These are phyloP conservation scores for Hsuehochloa calcarea DNA, from an alignment of 176 grass and related monocot species.

Conservation along the genomic window DNA sequence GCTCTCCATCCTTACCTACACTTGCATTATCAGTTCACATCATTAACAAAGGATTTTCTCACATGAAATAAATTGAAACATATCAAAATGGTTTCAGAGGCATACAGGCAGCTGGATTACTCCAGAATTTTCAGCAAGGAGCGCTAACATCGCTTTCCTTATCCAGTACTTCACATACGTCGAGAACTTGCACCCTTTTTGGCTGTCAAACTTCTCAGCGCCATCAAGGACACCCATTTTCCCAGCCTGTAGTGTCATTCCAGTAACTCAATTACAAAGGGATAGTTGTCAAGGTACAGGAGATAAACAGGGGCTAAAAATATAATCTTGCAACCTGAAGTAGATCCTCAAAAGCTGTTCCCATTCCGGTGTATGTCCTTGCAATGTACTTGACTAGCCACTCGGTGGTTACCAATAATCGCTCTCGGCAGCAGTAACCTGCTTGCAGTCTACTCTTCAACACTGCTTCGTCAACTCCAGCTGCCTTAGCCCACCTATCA, in stretches of 20 bases:
- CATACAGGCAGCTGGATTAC: constrained; percentile 70
- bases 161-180: constrained; percentile 91
- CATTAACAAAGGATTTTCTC: not conserved
- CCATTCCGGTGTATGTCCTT: constrained; percentile 64
- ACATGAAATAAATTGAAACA: not conserved
- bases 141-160: constrained; percentile 70
- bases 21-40: not conserved
- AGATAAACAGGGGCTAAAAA: not conserved
- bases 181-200: constrained; percentile 75
- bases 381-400: constrained; percentile 77
- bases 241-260: constrained; percentile 54
- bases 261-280: not conserved
- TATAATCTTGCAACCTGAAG: constrained; percentile 57
- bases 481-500: constrained; percentile 67
- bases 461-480: constrained; percentile 50
- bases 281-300: not conserved
- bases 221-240: constrained; percentile 81
- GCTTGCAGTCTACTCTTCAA: constrained; percentile 52
- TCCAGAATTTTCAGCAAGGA: constrained; percentile 57
- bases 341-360: constrained; percentile 76
- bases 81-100: constrained; percentile 15
- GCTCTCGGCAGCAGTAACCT: constrained; percentile 68
- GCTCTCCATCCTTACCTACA: constrained; percentile 74
- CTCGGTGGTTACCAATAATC: constrained; percentile 56
- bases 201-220: constrained; percentile 72